These are phyloP conservation scores for Starmerella sp. DNA, from an alignment of 805 yeast species.

Conservation along the genomic window DNA sequence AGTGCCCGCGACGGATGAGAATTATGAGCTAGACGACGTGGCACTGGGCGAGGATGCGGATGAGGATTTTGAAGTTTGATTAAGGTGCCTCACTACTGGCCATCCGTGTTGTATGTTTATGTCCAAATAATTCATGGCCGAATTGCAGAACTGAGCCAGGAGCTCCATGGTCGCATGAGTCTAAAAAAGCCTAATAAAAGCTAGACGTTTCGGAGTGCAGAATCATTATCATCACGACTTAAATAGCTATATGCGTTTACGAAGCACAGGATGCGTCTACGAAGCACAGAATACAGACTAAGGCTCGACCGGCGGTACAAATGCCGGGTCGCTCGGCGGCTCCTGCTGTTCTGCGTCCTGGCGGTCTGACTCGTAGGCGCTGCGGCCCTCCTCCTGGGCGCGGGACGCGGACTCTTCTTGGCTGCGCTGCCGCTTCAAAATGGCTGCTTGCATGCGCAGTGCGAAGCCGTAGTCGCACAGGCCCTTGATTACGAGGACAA, in stretches of 20 bases:
- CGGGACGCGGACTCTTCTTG: slow-evolving; percentile 5
- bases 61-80: slow-evolving; percentile 6
- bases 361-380: background rate
- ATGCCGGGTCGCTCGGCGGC: background rate
- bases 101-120: too few species aligned
- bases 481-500: slow-evolving; percentile 53
- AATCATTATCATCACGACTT: too few species aligned
- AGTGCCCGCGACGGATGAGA: background rate
- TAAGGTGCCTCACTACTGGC: too few species aligned
- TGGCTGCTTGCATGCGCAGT: slow-evolving; percentile 59
- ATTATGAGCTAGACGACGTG: slow-evolving; percentile 7
- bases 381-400: slow-evolving; percentile 8
- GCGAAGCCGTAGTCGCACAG: slow-evolving; percentile 62
- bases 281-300: too few species aligned
- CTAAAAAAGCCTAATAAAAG: too few species aligned
- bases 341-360: background rate
- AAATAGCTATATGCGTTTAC: too few species aligned
- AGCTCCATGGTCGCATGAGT: too few species aligned
- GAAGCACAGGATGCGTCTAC: too few species aligned
- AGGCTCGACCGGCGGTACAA: background rate
- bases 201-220: too few species aligned
- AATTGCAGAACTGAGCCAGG: too few species aligned
- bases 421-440: slow-evolving; percentile 28
- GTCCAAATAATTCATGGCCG: too few species aligned
- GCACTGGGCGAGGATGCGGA: slow-evolving; percentile 5